Evolutionary conservation across 116 monocot species (phyloP).

Genomic region (Trichopus zeylanicus): DNA sequence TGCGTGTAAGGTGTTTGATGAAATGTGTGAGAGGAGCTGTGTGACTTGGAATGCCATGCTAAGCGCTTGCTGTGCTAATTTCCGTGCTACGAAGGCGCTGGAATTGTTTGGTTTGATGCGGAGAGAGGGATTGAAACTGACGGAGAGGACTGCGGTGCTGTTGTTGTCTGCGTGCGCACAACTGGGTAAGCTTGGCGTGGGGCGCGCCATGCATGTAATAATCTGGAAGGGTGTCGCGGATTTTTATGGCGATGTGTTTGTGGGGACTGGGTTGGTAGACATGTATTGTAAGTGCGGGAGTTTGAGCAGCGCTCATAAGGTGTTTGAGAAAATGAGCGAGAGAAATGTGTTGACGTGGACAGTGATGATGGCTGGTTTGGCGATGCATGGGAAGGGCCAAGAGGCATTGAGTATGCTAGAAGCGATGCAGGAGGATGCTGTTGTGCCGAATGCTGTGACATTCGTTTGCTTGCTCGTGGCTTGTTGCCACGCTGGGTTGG

Average conservation of each 20-base stretch:
- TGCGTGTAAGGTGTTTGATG: slow-evolving; percentile 31
- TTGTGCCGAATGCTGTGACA: slow-evolving; percentile 25
- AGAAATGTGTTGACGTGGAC: slow-evolving; percentile 42
- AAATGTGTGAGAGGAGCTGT: slow-evolving; percentile 19
- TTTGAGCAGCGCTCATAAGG: slow-evolving; percentile 12
- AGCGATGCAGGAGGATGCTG: slow-evolving; percentile 11
- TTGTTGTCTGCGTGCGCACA: slow-evolving; percentile 33
- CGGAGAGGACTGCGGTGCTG: slow-evolving; percentile 21
- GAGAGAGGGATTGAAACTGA: neutral
- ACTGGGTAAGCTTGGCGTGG: slow-evolving; percentile 20
- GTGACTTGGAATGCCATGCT: slow-evolving; percentile 31
- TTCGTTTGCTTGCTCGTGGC: slow-evolving; percentile 28
- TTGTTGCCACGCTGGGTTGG: slow-evolving; percentile 27
- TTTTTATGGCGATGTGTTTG: slow-evolving; percentile 11
- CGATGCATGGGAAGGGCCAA: slow-evolving; percentile 29
- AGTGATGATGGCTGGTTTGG: slow-evolving; percentile 22
- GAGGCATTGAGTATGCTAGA: slow-evolving; percentile 20
- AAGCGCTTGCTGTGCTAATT: slow-evolving; percentile 13
- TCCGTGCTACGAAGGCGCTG: slow-evolving; percentile 5
- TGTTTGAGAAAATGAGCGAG: slow-evolving; percentile 14
- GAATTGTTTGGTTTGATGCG: slow-evolving; percentile 20
- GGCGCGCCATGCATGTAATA: slow-evolving; percentile 14
- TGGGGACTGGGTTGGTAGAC: slow-evolving; percentile 28
- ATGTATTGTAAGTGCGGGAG: slow-evolving; percentile 46
- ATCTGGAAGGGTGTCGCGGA: slow-evolving; percentile 11